These are phyloP conservation scores for Colletotrichum falcatum DNA, from an alignment of 2,329 filamentous ascomycete genomes.

Conservation along the genomic window DNA sequence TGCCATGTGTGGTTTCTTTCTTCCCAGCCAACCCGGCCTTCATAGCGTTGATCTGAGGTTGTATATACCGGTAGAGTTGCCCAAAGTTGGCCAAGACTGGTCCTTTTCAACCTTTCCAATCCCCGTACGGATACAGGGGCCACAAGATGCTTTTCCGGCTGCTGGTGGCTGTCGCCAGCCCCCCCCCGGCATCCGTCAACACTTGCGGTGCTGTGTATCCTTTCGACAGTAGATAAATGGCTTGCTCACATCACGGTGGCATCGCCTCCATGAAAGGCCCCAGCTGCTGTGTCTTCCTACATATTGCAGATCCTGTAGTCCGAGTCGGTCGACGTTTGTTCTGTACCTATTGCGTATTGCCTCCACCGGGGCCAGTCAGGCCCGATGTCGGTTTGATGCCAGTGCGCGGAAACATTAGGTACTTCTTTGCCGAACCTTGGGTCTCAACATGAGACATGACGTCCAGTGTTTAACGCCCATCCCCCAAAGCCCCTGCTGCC, in stretches of 20 bases:
- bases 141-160: not conserved
- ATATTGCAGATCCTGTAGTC: slow-evolving; percentile 24
- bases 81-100: not conserved
- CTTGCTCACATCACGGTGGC: slow-evolving; percentile 27
- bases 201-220: not conserved
- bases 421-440: slow-evolving; percentile 29
- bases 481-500: slow-evolving; percentile 19
- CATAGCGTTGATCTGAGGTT: slow-evolving; percentile 5
- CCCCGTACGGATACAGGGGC: too few species aligned
- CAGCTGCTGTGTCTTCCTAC: slow-evolving; percentile 15
- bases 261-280: slow-evolving; percentile 23
- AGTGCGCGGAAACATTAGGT: slow-evolving; percentile 7
- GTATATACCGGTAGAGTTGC: not conserved
- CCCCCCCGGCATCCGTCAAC: slow-evolving; percentile 1
- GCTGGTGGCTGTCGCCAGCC: not conserved
- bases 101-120: not conserved
- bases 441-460: slow-evolving; percentile 35
- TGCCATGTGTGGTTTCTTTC: slow-evolving; percentile 1
- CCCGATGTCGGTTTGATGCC: slow-evolving; percentile 12
- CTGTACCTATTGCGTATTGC: slow-evolving; percentile 17
- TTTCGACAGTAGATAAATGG: not conserved
- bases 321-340: slow-evolving; percentile 30
- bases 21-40: slow-evolving; percentile 18
- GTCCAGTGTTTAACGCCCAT: slow-evolving; percentile 9
- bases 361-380: not conserved